Percentiles rank a stretch among this genome's conserved stretches.
phyloP scores from a whole-genome alignment of 139 green algal genomes.

The Spirogloea muscicola region DNA sequence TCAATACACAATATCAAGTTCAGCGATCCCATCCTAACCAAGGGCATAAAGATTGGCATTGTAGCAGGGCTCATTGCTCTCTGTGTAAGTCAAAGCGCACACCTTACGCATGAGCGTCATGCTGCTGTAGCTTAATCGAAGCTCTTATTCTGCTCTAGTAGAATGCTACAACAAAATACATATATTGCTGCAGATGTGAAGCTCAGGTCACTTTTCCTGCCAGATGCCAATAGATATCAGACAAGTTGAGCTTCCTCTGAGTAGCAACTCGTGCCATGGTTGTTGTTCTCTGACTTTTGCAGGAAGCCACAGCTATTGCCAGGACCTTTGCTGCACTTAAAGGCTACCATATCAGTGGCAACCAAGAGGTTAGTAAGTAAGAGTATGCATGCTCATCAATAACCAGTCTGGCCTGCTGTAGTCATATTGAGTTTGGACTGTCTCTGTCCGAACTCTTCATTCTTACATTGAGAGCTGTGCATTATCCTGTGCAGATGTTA shows the following conservation, averaged over 20 bases:
- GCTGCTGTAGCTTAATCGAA: not conserved
- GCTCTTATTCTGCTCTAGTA: not conserved
- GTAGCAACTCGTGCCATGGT: no score
- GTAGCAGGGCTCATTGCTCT: slow-evolving; percentile 10
- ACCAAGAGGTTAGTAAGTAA: slow-evolving; percentile 27
- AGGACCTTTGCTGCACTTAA: slow-evolving; percentile 35
- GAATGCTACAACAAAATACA: not conserved
- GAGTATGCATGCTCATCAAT: not conserved
- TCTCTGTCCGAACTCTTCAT: not conserved
- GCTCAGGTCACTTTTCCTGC: not conserved
- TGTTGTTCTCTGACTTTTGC: not conserved
- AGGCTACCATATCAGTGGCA: slow-evolving; percentile 39
- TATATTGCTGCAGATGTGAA: not conserved
- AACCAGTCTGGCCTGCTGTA: not conserved
- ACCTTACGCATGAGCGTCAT: not conserved
- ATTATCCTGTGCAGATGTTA: slow-evolving; percentile 22
- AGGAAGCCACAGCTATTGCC: slow-evolving; percentile 37
- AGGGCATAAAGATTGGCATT: slow-evolving; percentile 3
- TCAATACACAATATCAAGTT: slow-evolving; percentile 8
- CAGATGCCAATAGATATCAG: not conserved
- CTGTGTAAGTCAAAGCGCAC: not conserved
- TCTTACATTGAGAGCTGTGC: not conserved
- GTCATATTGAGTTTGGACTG: not conserved
- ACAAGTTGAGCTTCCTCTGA: not conserved
- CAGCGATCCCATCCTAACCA: not conserved